phyloP scores from a whole-genome alignment of 169 alveolate species.

The Perkinsus marinus region DNA sequence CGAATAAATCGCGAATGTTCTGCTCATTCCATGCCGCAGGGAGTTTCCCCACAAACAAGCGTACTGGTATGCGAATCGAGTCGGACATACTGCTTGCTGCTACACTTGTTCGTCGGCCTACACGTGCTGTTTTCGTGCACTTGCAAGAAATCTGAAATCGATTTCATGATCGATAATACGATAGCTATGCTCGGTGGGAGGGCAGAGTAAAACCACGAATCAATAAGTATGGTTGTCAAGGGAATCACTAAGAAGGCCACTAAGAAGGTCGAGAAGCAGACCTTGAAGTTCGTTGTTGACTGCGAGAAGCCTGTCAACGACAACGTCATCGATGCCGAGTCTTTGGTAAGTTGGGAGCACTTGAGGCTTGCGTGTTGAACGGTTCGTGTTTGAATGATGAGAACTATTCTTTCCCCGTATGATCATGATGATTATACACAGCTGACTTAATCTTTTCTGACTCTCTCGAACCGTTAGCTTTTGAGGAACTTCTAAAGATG shows the following conservation, averaged over 20 bases:
- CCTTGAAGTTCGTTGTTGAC: neutral
- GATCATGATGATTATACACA: neutral
- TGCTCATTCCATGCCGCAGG: neutral
- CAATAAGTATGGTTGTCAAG: neutral
- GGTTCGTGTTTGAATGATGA: neutral
- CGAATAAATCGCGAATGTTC: neutral
- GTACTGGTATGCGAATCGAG: neutral
- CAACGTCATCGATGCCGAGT: neutral
- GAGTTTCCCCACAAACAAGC: neutral
- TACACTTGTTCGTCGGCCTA: neutral
- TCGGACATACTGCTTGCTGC: neutral
- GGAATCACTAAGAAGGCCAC: neutral
- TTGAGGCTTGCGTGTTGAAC: neutral
- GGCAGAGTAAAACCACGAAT: neutral
- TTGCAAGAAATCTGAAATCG: neutral
- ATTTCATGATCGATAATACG: neutral
- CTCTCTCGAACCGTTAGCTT: neutral
- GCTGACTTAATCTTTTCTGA: neutral
- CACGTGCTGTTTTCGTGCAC: neutral
- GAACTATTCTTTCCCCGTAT: neutral
- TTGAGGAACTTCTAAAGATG: neutral
- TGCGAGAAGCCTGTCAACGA: neutral
- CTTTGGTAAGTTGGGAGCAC: neutral
- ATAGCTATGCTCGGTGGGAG: neutral
- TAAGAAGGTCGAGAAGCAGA: neutral